Evolutionary conservation across 2,329 filamentous ascomycete genomes (phyloP), one percentile per base, ranked within the genome.

Genomic region (Bipolaris cookei): DNA sequence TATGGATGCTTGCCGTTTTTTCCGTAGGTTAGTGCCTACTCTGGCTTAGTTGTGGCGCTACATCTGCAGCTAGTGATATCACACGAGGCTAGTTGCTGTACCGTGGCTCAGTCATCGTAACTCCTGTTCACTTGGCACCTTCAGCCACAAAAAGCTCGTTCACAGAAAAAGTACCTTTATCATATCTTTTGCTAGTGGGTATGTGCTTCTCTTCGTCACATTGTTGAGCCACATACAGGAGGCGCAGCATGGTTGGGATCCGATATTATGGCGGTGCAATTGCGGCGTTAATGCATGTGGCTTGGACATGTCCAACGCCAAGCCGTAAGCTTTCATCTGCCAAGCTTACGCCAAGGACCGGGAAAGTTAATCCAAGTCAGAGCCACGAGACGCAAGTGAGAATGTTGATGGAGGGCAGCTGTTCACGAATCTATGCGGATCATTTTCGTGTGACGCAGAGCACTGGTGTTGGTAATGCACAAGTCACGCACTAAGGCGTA

Each of bases 1-100:
- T 30, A 58, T 60, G 52, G 51, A 62, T n/a, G 32, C 35, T 49
- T 63, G 63, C 63, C 63, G 63, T 56, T 16, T 14, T 44, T 50
- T 57, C 63, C 62, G 58, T 3, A 47, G 7, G 38, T 51, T 54
- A 59, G 37, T 16, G 32, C n/a, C 18, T 1, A 44, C 30, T 6
- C 3, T 7, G 37, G 38, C 30, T 47, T 49, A 54, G 51, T 46
- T 53, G 61, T 63, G 58, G 63, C 61, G 62, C 62, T 57, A 54
- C 44, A 21, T 7, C 16, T 21, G 21, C 32, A 41, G 20, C n/a
- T 28, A 39, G 54, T 10, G 56, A 32, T 46, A 50, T 49, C 43
- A 51, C 42, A 44, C 54, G 51, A 52, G 32, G n/a, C 56, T 39
- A 60, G 8, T 54, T 23, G 56, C 42, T 28, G 45, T 51, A 51